Base-by-base conservation (phyloP, 176 grass and related monocot species). In the Leersia perrieri region DNA sequence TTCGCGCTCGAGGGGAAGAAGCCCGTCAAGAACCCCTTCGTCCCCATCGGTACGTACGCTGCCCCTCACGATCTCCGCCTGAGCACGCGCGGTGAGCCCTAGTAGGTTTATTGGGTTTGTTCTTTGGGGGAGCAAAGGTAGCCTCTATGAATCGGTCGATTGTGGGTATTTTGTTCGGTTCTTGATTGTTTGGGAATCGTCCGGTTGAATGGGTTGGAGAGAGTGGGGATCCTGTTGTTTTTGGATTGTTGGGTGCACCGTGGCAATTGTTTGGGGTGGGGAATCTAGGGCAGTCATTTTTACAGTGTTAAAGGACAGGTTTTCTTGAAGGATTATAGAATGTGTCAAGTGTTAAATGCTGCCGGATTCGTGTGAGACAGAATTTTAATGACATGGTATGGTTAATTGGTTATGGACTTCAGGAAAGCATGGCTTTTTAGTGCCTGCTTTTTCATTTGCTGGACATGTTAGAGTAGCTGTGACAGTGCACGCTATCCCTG, bases 21-120 rank as follows among this genome's bases (percentile, higher is more conserved):
- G 82, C 87, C 84, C 15, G 63, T 92, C 53, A 98, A 95, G 90
- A 99, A 99, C 85, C 97, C 97, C 33, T 81, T 99, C 73, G 97
- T 99, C 35, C 97, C 97, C 76, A 90, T 96, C 71, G 97, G 97
- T 99, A 90, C 72, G 49, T 45, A n/a, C 49, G 11, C 73, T 9
- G 39, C 58, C 28, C 58, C 40, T 9, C 53, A 23, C 22, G 53
- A 58, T 58, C 62, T 68, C 74, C 55, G 64, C 2, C 64, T 1
- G 41, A 20, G 44, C 23, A 36, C 26, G 61, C 67, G 20, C 20
- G 5, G 58, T 63, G 69, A n/a, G 23, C 63, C 71, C 55, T 66
- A 42, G 15, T 20, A 33, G 1, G 28, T 7, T 38, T 15, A 42
- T 62, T 66, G 31, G 33, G 2, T 42, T 63, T 63, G n/a, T 74